Evolutionary conservation across 495 filamentous ascomycete species (phyloP), one percentile per base, ranked within the genome.

Genomic region (Jackrogersella minutella): DNA sequence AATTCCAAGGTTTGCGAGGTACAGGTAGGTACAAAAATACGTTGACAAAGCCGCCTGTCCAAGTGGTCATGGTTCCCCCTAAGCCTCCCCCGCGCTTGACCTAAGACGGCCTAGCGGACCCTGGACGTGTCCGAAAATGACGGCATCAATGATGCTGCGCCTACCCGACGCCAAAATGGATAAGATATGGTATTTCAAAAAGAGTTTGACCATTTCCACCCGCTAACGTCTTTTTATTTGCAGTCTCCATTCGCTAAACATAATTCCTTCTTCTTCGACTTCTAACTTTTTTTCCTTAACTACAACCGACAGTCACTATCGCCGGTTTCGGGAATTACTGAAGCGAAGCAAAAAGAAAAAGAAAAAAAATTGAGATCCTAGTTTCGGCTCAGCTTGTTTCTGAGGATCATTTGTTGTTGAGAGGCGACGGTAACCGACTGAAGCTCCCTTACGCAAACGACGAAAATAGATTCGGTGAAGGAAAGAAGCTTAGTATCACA

Each of bases 121-220:
- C 66, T 61, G 61, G 41, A 64, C 60, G 60, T 69, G 66, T 64
- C 61, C 60, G n/a, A n/a, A 56, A 64, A 69, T 69, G 66, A 61
- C 66, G 66, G 55, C 66, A 69, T 69, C 66, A 64, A 64, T 69
- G 66, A 64, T 64, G 61, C 66, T 69, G 60, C 61, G 66, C 60
- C 60, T 69, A 36, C 56, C 66, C 40, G 40, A 53, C 14, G 17
- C 36, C 14, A 66, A 62, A 61, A 51, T 17, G 19, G 24, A 31
- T n/a, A n/a, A n/a, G n/a, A n/a, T n/a, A n/a, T n/a, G n/a, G n/a
- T n/a, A n/a, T n/a, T 44, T 51, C 14, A 61, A 43, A 65, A 58
- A 44, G 7, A 30, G 26, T 49, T 47, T 19, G 44, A 16, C 37
- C 39, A 26, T 26, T 52, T 54, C 39, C 22, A 30, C 10, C 39